Base-by-base conservation (phyloP, 352 stramenopile species). In the Thraustotheca clavata region DNA sequence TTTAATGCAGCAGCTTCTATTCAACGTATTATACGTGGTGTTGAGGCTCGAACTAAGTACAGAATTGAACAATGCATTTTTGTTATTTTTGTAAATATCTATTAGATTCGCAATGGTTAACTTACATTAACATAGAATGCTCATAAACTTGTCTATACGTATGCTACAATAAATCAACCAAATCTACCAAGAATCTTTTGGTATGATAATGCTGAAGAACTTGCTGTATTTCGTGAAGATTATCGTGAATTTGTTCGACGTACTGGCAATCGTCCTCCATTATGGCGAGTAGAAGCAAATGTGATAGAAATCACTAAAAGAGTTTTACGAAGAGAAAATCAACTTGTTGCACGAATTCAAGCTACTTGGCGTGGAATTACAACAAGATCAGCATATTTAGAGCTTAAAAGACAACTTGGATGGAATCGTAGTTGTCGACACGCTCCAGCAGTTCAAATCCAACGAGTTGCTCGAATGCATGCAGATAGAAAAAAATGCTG, bases 231-330 rank as follows among this genome's bases (percentile, higher is more conserved):
- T 33, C 83, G 76, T 49, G 87, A 75, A 77, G 80, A 91, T 60
- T 91, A 93, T 65, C 73, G 82, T 14, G 80, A 89, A 52, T 89
- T 89, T 60, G 79, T 89, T 48, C 78, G 77, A 1, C 76, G 80
- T 26, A 76, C 79, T 0, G 79, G 81, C 11, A 72, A 76, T 6
- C 76, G 72, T 48, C 80, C 80, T 3, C 62, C 83, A 22, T 70
- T 90, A 18, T 77, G 85, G 27, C 83, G 87, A 39, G 83, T 90
- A 24, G 83, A 92, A 69, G 74, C 67, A 6, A 92, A 89, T 50
- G 72, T 92, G 12, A 6, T 86, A 14, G 83, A 92, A 70, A 82
- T 92, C 59, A 73, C 78, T 29, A 59, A 68, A 6, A 75, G 80
- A n/a, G 79, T 92, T 54, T 67, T 90, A 12, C 49, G 67, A 33